phyloP scores from a whole-genome alignment of 768 basidiomycete species.

The Mycena leptocephala region DNA sequence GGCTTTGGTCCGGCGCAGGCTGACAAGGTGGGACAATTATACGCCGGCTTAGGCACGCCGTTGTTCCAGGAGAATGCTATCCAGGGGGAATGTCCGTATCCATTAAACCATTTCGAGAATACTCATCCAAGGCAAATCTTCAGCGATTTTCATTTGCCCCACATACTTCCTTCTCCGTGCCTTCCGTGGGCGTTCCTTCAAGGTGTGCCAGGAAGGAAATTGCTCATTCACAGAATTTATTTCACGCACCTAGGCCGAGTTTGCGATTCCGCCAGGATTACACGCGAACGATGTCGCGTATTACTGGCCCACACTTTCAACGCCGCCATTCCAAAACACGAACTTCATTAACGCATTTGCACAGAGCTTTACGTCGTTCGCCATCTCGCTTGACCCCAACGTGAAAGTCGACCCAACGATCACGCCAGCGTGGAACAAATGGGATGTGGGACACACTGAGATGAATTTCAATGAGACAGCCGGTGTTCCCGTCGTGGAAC shows the following conservation, averaged over 20 bases:
- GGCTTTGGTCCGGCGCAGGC: conserved; percentile 27
- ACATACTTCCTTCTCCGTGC: conserved; percentile 43
- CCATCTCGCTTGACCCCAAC: conserved; percentile 30
- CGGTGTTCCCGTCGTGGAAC: conserved; percentile 2
- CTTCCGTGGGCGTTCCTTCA: conserved; percentile 44
- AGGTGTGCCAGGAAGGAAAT: conserved; percentile 24
- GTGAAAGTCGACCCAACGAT: conserved; percentile 16
- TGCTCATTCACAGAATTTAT: too few relatives aligned
- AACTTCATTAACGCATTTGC: conserved; percentile 29
- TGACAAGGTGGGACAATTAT: conserved; percentile 23
- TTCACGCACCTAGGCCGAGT: too few relatives aligned
- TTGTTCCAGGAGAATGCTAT: conserved; percentile 41
- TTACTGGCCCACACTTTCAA: conserved; percentile 42
- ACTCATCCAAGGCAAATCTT: neutral
- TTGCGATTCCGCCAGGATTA: conserved; percentile 43
- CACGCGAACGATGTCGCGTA: conserved; percentile 45
- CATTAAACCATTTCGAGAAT: neutral
- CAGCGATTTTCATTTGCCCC: conserved; percentile 50
- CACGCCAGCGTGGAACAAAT: conserved; percentile 18
- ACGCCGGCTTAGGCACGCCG: conserved; percentile 32
- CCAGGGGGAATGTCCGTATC: conserved; percentile 45
- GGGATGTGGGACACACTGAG: conserved; percentile 9
- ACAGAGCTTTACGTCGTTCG: conserved; percentile 29
- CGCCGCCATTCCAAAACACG: conserved; percentile 18
- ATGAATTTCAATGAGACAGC: conserved; percentile 30